Conservation (phyloP, 2,329 filamentous ascomycete species). For the Cercospora brassicicola region DNA sequence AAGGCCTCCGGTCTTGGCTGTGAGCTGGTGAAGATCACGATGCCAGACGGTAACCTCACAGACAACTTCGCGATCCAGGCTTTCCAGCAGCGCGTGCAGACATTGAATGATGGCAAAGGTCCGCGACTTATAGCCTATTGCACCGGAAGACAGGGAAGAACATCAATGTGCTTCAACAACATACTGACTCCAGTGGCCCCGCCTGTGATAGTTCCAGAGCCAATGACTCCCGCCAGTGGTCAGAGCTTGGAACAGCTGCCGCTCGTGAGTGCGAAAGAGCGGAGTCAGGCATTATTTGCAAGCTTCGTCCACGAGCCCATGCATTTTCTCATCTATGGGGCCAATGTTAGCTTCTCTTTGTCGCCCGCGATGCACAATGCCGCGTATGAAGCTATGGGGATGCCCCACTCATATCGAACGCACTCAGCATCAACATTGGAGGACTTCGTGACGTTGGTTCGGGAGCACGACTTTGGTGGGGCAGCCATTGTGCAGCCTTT, state of each 20-base stretch:
- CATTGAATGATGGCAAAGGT: constrained; percentile 26
- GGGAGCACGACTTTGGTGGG: constrained; percentile 67
- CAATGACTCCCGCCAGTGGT: not conserved
- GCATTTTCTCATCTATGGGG: constrained; percentile 73
- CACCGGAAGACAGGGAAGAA: constrained; percentile 61
- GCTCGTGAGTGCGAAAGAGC: constrained; percentile 61
- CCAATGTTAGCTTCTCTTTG: constrained; percentile 68
- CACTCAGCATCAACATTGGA: constrained; percentile 63
- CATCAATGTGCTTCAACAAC: constrained; percentile 66
- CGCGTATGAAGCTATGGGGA: constrained; percentile 65
- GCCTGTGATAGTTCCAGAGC: constrained; percentile 4
- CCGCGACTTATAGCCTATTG: constrained; percentile 47
- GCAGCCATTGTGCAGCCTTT: constrained; percentile 71
- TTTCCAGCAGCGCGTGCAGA: constrained; percentile 53
- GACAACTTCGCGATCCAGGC: constrained; percentile 64
- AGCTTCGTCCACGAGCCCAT: constrained; percentile 68
- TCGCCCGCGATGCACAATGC: constrained; percentile 77
- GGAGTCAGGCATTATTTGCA: constrained; percentile 65
- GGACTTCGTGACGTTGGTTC: constrained; percentile 58
- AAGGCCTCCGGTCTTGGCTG: constrained; percentile 60
- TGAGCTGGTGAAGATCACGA: constrained; percentile 62
- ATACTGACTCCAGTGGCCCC: constrained; percentile 59
- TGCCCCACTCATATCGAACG: constrained; percentile 67
- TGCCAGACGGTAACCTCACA: constrained; percentile 56
- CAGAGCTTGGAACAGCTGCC: constrained; percentile 31